A percentile compares a stretch with the other conserved stretches of the same genome.
These are phyloP conservation scores for Trichoderma harzianum DNA, from an alignment of 2,329 filamentous ascomycete species.

Conservation along the genomic window DNA sequence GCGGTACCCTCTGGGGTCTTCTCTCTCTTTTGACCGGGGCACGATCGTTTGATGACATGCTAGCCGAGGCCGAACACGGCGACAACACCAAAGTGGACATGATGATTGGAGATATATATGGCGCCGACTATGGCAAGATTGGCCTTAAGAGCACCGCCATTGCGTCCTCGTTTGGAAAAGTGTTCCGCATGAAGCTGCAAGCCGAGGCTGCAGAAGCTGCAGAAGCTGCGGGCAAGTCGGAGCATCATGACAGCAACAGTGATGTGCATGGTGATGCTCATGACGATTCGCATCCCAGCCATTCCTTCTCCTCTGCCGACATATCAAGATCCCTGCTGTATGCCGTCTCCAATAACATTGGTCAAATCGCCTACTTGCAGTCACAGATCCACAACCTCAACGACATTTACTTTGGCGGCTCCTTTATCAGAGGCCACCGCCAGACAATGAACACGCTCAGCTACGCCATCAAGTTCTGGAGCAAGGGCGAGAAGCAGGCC, in stretches of 20 bases:
- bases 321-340: slow-evolving; percentile 89
- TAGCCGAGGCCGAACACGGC: slow-evolving; percentile 82
- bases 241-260: slow-evolving; percentile 38
- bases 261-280: slow-evolving; percentile 31
- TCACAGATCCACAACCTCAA: slow-evolving; percentile 89
- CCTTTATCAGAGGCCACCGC: slow-evolving; percentile 91
- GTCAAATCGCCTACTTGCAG: slow-evolving; percentile 96
- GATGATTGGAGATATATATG: slow-evolving; percentile 97
- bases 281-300: slow-evolving; percentile 30
- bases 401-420: slow-evolving; percentile 96
- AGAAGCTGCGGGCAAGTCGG: slow-evolving; percentile 64
- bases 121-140: slow-evolving; percentile 92
- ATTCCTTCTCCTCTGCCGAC: slow-evolving; percentile 70
- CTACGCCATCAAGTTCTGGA: slow-evolving; percentile 98
- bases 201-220: slow-evolving; percentile 71
- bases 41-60: slow-evolving; percentile 95
- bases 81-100: slow-evolving; percentile 95
- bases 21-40: slow-evolving; percentile 90
- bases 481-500: slow-evolving; percentile 86
- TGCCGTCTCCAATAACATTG: slow-evolving; percentile 96
- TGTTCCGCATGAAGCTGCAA: slow-evolving; percentile 86
- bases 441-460: slow-evolving; percentile 98
- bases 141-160: slow-evolving; percentile 94
- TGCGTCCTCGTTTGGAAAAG: slow-evolving; percentile 93
- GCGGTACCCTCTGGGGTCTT: slow-evolving; percentile 96